Percentiles rank a stretch among this genome's conserved stretches.
These are phyloP conservation scores for Cubamyces lactineus DNA, from an alignment of 768 basidiomycete species.

Conservation along the genomic window DNA sequence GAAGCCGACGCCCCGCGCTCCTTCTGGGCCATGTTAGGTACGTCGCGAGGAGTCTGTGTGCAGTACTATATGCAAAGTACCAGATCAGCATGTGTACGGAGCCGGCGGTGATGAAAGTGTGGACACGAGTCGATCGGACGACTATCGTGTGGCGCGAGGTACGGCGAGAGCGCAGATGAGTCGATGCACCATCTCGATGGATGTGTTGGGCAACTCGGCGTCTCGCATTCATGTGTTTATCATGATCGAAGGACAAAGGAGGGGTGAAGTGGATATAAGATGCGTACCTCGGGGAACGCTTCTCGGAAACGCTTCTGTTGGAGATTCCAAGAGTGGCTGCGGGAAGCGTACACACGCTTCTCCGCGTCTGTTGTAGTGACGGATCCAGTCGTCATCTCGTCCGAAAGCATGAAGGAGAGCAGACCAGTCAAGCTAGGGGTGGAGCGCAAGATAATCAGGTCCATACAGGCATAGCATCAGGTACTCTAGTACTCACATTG, in stretches of 20 bases:
- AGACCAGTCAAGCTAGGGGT: conserved; percentile 81
- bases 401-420: conserved; percentile 91
- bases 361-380: conserved; percentile 79
- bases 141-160: background rate
- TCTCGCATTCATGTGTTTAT: background rate
- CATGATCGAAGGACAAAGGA: conserved; percentile 2
- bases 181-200: background rate
- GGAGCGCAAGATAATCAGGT: conserved; percentile 2
- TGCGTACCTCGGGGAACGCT: conserved; percentile 81
- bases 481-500: conserved; percentile 64
- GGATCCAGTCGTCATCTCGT: conserved; percentile 96
- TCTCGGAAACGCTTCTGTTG: conserved; percentile 80
- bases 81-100: conserved; percentile 18
- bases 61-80: conserved; percentile 63
- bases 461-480: conserved; percentile 16
- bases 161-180: conserved; percentile 10
- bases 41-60: conserved; percentile 60
- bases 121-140: background rate
- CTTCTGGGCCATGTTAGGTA: conserved; percentile 93
- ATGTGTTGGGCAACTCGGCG: background rate
- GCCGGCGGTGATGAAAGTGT: too few relatives aligned
- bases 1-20: conserved; percentile 59
- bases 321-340: conserved; percentile 88
- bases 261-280: conserved; percentile 15
- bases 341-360: conserved; percentile 73